phyloP scores from a whole-genome alignment of 2,329 filamentous ascomycete genomes.

The Periconia macrospinosa region DNA sequence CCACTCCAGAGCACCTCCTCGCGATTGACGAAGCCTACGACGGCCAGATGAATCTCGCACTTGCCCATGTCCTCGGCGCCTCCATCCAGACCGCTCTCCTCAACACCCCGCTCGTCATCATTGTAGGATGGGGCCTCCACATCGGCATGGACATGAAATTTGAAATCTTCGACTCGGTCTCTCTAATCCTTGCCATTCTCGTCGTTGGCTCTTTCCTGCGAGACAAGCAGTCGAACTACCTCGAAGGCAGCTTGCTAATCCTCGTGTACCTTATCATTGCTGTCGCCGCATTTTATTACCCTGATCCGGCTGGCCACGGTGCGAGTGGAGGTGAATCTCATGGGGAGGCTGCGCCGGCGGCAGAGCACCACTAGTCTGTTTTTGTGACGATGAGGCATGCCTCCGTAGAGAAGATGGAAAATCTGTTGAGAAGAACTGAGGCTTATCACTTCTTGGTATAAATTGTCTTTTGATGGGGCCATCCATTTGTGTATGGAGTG shows the following conservation, averaged over 20 bases:
- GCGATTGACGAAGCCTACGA: conserved; percentile 85
- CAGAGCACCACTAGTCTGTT: neutral
- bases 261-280: conserved; percentile 68
- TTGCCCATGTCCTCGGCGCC: conserved; percentile 82
- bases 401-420: neutral
- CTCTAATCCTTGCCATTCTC: conserved; percentile 81
- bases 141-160: conserved; percentile 79
- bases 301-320: conserved; percentile 47
- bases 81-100: conserved; percentile 89
- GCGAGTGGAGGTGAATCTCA: neutral
- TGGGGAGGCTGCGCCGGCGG: neutral
- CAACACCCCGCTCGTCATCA: conserved; percentile 79
- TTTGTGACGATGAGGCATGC: neutral
- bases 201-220: conserved; percentile 85
- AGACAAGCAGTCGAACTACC: conserved; percentile 87
- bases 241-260: conserved; percentile 82
- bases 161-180: conserved; percentile 80
- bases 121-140: conserved; percentile 78
- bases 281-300: conserved; percentile 64
- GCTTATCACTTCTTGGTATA: neutral
- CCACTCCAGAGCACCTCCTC: conserved; percentile 68
- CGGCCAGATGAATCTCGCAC: conserved; percentile 80
- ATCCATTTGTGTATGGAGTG: neutral
- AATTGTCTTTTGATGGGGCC: neutral
- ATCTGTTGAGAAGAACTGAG: neutral